These are phyloP conservation scores for Solanum commersonii DNA, from an alignment of 257 asterid genomes.

Conservation along the genomic window DNA sequence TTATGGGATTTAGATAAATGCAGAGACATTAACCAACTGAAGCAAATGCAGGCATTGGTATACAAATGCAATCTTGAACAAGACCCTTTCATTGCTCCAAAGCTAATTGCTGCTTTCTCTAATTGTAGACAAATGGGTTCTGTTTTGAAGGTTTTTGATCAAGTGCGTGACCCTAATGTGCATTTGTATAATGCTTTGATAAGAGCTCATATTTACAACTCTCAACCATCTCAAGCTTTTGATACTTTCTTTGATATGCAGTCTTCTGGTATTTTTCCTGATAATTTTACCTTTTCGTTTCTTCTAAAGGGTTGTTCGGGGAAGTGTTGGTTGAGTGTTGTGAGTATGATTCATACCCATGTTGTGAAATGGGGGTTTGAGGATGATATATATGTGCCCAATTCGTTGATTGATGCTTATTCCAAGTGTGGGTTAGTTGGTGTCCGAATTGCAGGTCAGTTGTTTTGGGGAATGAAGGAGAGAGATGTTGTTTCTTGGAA, in stretches of 20 bases:
- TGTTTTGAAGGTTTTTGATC: conserved; percentile 48
- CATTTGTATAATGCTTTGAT: conserved; percentile 45
- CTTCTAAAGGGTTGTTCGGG: conserved; percentile 51
- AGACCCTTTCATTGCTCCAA: conserved; percentile 51
- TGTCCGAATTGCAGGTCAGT: conserved; percentile 25
- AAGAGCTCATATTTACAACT: conserved; percentile 33
- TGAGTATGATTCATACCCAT: conserved; percentile 47
- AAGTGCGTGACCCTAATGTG: conserved; percentile 34
- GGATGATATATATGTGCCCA: conserved; percentile 45
- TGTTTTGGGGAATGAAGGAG: conserved; percentile 41
- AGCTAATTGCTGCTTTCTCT: conserved; percentile 57
- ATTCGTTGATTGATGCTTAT: conserved; percentile 65
- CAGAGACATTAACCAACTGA: conserved; percentile 40
- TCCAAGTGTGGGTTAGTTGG: conserved; percentile 49
- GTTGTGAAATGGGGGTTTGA: conserved; percentile 46
- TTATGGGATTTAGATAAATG: conserved; percentile 59
- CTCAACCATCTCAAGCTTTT: conserved; percentile 39
- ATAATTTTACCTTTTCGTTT: conserved; percentile 49
- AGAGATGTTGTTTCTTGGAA: conserved; percentile 61
- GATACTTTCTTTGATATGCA: conserved; percentile 42
- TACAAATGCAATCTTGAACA: conserved; percentile 55
- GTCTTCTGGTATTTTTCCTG: conserved; percentile 38
- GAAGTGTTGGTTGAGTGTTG: conserved; percentile 19
- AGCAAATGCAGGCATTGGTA: conserved; percentile 54
- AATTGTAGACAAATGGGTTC: conserved; percentile 36